A percentile compares a stretch with the other conserved stretches of the same genome.
phyloP scores from a whole-genome alignment of 305 asterid species.

The Caryopteris hybrid region DNA sequence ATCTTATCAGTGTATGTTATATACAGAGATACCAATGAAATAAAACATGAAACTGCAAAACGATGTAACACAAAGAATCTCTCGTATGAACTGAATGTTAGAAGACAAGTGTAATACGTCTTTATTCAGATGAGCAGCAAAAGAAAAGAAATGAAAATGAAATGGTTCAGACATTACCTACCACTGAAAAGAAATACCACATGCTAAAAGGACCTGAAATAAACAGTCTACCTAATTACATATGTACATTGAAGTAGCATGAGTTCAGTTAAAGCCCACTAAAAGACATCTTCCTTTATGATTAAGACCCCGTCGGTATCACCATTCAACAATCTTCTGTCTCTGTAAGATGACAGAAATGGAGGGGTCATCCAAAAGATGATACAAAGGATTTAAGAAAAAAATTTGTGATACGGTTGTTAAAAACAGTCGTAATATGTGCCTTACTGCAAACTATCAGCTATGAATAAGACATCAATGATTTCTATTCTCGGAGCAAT shows the following conservation, averaged over 20 bases:
- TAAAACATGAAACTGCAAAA: background rate
- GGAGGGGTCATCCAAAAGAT: too few species aligned
- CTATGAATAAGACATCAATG: background rate
- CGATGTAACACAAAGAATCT: background rate
- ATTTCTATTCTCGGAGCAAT: too few species aligned
- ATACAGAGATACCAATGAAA: background rate
- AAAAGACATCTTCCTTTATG: background rate
- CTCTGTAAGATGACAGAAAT: constrained; percentile 35
- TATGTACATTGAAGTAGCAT: background rate
- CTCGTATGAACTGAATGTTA: background rate
- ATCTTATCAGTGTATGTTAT: too few species aligned
- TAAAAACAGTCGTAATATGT: background rate
- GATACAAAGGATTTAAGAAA: background rate
- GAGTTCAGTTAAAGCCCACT: background rate
- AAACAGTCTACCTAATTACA: background rate
- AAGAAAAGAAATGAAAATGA: background rate
- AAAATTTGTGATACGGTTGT: background rate
- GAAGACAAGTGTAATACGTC: background rate
- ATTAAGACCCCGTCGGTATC: background rate
- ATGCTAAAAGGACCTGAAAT: background rate
- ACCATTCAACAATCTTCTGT: constrained; percentile 48
- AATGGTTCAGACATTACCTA: background rate
- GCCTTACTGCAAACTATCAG: background rate
- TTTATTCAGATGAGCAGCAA: background rate
- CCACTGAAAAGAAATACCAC: background rate